Conservation (phyloP, 2,329 filamentous ascomycete species). For the Sclerotinia glacialis region DNA sequence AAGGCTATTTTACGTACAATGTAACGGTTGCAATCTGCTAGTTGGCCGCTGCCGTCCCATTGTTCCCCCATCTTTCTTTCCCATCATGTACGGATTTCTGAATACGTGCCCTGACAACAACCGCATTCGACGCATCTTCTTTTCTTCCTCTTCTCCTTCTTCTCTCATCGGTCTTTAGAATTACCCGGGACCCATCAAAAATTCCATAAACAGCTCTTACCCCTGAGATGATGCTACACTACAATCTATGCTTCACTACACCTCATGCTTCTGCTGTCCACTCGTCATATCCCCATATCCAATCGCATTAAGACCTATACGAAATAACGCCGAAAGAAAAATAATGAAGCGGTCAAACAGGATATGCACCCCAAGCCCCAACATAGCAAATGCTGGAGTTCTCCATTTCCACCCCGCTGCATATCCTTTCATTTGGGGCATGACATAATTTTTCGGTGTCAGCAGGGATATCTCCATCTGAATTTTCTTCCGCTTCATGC, state of each 20-base stretch:
- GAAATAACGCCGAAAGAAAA: not conserved
- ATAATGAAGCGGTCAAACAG: slow-evolving; percentile 1
- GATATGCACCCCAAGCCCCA: not conserved
- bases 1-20: not conserved
- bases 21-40: not conserved
- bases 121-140: not conserved
- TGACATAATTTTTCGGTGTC: slow-evolving; percentile 12
- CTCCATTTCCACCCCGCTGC: slow-evolving; percentile 11
- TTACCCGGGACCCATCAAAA: no score
- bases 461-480: slow-evolving; percentile 5
- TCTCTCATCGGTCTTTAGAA: not conserved
- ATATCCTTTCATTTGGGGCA: not conserved
- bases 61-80: not conserved
- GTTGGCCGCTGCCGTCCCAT: not conserved
- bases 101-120: not conserved
- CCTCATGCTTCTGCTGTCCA: not conserved
- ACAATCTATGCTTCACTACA: not conserved
- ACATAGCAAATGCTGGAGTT: not conserved
- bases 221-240: not conserved
- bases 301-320: not conserved
- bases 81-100: no score
- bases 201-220: not conserved
- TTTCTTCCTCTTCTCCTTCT: not conserved
- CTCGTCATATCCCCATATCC: not conserved
- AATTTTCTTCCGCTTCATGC: not conserved